Percentiles rank a stretch among this genome's conserved stretches.
Conservation (phyloP, 2,329 filamentous ascomycete genomes). For the Aspergillus sp. region DNA sequence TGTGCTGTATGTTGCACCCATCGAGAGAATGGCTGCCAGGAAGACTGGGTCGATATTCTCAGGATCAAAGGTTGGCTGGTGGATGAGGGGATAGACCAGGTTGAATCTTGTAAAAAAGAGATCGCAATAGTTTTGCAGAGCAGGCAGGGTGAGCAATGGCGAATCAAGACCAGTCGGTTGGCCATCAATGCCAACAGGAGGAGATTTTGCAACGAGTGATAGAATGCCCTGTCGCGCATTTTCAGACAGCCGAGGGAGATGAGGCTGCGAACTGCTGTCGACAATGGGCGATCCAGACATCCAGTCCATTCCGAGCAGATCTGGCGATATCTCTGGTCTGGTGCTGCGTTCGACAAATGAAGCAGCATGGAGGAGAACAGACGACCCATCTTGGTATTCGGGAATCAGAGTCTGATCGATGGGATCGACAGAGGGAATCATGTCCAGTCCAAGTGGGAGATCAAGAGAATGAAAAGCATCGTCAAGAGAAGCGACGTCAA, state of each 20-base stretch:
- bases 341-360: slow-evolving; percentile 15
- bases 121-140: slow-evolving; percentile 54
- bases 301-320: slow-evolving; percentile 22
- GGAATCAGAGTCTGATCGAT: neutral
- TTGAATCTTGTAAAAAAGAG: slow-evolving; percentile 61
- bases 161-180: slow-evolving; percentile 33
- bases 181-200: slow-evolving; percentile 33
- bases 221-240: slow-evolving; percentile 39
- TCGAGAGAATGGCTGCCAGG: slow-evolving; percentile 50
- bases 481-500: slow-evolving; percentile 42
- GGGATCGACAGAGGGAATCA: too few species aligned
- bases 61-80: slow-evolving; percentile 54
- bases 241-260: slow-evolving; percentile 24
- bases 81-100: slow-evolving; percentile 55
- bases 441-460: slow-evolving; percentile 12
- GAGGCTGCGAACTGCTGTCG: slow-evolving; percentile 3
- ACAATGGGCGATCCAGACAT: slow-evolving; percentile 15
- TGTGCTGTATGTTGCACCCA: slow-evolving; percentile 59
- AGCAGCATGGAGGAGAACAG: slow-evolving; percentile 17
- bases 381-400: slow-evolving; percentile 13
- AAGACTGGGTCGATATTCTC: slow-evolving; percentile 48
- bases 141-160: slow-evolving; percentile 46
- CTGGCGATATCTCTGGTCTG: slow-evolving; percentile 1
- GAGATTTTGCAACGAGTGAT: slow-evolving; percentile 47
- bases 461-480: slow-evolving; percentile 24